Percentiles rank a stretch among this genome's conserved stretches.
Conservation (phyloP, 805 yeast species). For the Sugiyamaella floridensis region DNA sequence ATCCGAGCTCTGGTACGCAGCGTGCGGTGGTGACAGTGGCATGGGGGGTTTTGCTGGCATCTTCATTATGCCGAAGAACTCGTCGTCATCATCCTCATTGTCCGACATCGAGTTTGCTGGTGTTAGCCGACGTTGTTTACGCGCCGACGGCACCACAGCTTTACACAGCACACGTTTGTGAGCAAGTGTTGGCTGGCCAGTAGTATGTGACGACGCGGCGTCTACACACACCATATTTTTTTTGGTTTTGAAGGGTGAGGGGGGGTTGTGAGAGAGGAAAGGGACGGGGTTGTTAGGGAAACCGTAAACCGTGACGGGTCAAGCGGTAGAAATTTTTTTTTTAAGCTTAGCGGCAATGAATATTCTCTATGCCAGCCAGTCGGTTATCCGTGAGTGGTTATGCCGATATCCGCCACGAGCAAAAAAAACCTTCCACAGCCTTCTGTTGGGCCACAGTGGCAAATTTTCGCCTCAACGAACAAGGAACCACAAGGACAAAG, state of each 20-base stretch:
- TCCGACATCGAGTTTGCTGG: conserved; percentile 5
- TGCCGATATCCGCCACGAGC: not conserved
- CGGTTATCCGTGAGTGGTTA: not conserved
- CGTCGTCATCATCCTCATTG: conserved; percentile 6
- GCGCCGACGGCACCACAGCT: not conserved
- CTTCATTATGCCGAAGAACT: conserved; percentile 6
- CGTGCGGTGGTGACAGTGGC: conserved; percentile 7
- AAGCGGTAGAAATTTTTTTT: not conserved
- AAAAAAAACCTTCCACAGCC: not conserved
- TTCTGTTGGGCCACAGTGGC: not conserved
- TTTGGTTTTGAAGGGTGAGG: too few species aligned
- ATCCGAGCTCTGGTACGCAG: conserved; percentile 4
- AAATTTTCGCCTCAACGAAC: not conserved
- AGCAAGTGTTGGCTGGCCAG: not conserved
- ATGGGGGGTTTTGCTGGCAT: not conserved
- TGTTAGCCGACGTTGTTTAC: conserved; percentile 5
- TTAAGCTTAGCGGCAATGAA: not conserved
- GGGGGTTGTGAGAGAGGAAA: not conserved
- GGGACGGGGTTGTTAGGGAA: not conserved
- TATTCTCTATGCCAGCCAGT: not conserved
- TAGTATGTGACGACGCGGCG: not conserved
- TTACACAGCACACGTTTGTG: conserved; percentile 4
- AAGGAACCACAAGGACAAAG: not conserved
- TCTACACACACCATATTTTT: not conserved
- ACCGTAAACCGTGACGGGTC: too few species aligned